Evolutionary conservation across 208 protist genomes (phyloP).

Genomic region (Trypanosoma cruzi): DNA sequence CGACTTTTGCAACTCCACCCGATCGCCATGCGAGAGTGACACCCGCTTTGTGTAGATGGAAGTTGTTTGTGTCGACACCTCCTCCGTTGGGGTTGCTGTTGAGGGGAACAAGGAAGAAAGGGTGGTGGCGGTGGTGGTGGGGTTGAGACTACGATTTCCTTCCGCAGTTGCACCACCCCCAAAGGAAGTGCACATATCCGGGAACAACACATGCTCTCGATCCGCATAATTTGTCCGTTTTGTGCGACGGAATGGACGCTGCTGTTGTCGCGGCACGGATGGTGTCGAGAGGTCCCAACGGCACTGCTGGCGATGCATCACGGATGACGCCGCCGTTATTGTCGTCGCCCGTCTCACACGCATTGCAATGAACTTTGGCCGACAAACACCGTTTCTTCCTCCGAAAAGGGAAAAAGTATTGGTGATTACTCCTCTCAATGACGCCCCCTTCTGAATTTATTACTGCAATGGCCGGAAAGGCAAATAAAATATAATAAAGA

Average conservation of each 20-base stretch:
- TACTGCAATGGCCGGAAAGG: neutral
- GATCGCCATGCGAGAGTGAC: conserved; percentile 9
- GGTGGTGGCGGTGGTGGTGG: neutral
- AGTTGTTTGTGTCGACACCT: neutral
- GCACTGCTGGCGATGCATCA: neutral
- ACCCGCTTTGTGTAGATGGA: neutral
- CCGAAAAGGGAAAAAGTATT: neutral
- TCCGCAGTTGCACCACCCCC: neutral
- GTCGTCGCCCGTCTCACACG: neutral
- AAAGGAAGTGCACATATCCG: neutral
- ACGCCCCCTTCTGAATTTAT: neutral
- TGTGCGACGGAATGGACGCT: conserved; percentile 10
- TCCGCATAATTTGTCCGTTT: conserved; percentile 33
- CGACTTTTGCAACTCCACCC: conserved; percentile 3
- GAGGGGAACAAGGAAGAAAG: neutral
- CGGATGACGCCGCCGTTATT: neutral
- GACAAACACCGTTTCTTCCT: too few species aligned
- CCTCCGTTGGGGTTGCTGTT: neutral
- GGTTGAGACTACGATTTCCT: neutral
- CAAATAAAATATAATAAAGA: neutral
- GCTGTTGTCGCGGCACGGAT: neutral
- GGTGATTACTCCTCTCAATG: neutral
- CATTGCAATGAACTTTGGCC: neutral
- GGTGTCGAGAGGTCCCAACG: neutral
- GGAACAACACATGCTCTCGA: conserved; percentile 20